Base-by-base conservation (phyloP, 163 green algal genomes). In the Chlorella variabilis region DNA sequence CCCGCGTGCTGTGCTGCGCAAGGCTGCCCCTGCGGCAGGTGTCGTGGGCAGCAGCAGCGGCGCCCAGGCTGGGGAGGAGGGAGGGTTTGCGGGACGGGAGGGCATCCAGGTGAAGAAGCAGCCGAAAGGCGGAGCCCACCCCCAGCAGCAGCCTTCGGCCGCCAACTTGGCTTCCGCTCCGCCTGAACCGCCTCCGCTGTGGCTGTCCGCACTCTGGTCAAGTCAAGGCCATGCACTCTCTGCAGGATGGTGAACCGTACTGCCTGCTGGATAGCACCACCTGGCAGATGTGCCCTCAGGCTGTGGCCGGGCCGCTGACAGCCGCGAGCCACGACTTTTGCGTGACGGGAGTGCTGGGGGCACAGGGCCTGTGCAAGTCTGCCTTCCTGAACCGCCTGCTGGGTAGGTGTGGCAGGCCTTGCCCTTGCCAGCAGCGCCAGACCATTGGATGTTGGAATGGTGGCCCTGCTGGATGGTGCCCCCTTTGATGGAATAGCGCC, bases 281-380 rank as follows among this genome's bases (percentile, higher is more conserved):
- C 27, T 71, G 54, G 73, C 27, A 54, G 56, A 38, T 80, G 54
- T 17, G 15, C 5, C 73, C 73, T 20, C 51, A 45, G 4, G 73
- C 54, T 4, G 73, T 58, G 73, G 75, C 75, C 1, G 33, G 25
- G 31, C 29, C 41, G 42, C 61, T 81, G 41, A 48, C 20, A 8
- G 51, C 2, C 29, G n/a, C n/a, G n/a, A 73, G 65, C 41, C 34
- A 36, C 3, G 59, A 81, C 31, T 81, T 74, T 38, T 20, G 4
- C 36, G 75, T 81, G 4, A 48, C 58, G 27, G 75, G 75, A 5
- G 75, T 49, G 31, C 75, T 81, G 59, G 75, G 75, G 4, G 59
- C 21, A 0, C 62, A 75, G 45, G 45, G 63, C 34, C 62, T 75
- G 6, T 63, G 76, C 63, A 82, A 82, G 48, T 70, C 48, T 3